Evolutionary conservation across 2,329 filamentous ascomycete genomes (phyloP).

Genomic region (Lecanicillium sp.): DNA sequence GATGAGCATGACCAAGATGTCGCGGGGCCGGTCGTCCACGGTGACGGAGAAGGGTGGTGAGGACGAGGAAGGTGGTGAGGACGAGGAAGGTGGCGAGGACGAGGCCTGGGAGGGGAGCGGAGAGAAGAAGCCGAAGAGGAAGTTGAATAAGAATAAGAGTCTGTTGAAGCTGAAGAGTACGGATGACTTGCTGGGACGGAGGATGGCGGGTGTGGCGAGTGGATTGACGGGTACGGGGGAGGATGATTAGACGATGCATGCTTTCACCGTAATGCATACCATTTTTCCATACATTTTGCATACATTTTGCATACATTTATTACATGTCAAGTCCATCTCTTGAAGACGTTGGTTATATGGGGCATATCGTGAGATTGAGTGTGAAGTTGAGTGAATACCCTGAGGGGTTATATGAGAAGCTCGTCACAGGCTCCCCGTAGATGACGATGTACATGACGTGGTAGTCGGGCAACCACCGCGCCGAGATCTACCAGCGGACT

Average conservation of each 20-base stretch:
- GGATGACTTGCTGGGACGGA: conserved; percentile 41
- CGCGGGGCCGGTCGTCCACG: conserved; percentile 28
- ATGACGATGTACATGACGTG: neutral
- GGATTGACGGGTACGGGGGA: conserved; percentile 37
- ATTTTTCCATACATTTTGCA: too few relatives aligned
- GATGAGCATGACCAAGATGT: conserved; percentile 59
- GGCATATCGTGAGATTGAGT: neutral
- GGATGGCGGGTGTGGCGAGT: conserved; percentile 43
- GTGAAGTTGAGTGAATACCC: neutral
- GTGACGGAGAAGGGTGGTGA: conserved; percentile 16
- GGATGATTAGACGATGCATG: too few relatives aligned
- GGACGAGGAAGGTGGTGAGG: conserved; percentile 9
- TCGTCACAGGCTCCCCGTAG: too few relatives aligned
- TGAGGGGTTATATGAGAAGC: neutral
- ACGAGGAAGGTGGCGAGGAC: neutral
- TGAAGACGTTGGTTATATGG: too few relatives aligned
- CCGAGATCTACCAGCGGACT: too few relatives aligned
- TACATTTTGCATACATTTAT: neutral
- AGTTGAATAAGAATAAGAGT: conserved; percentile 28
- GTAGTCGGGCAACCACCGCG: too few relatives aligned
- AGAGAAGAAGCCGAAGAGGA: conserved; percentile 2
- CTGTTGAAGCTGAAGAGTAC: conserved; percentile 42
- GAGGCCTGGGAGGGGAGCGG: neutral
- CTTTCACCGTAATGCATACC: too few relatives aligned
- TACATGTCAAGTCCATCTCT: too few relatives aligned